phyloP scores from a whole-genome alignment of 169 alveolate species.

The Cryptosporidium ryanae region DNA sequence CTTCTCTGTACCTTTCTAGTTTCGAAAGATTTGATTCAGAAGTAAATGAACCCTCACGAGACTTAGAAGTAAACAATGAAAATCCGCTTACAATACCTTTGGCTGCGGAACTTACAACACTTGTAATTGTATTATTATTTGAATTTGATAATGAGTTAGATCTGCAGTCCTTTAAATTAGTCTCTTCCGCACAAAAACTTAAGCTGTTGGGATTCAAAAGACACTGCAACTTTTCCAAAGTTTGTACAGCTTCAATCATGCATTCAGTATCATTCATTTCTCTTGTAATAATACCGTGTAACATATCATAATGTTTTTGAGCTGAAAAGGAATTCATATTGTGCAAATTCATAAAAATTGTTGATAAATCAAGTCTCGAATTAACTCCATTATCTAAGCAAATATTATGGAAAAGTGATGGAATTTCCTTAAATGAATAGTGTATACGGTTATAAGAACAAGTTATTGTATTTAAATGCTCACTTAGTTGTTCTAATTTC shows the following conservation, averaged over 20 bases:
- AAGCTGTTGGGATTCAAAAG: slow-evolving; percentile 22
- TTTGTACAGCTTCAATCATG: slow-evolving; percentile 76
- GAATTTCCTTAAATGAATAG: slow-evolving; percentile 23
- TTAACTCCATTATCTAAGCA: slow-evolving; percentile 16
- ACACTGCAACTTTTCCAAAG: slow-evolving; percentile 75
- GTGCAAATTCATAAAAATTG: slow-evolving; percentile 44
- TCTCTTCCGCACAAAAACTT: slow-evolving; percentile 11
- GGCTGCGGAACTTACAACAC: slow-evolving; percentile 73
- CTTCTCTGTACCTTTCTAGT: slow-evolving; percentile 63
- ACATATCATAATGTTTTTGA: slow-evolving; percentile 60
- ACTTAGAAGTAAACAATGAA: slow-evolving; percentile 61
- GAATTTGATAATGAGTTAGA: slow-evolving; percentile 23
- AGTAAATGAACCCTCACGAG: slow-evolving; percentile 73
- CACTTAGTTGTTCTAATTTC: slow-evolving; percentile 63
- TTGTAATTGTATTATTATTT: slow-evolving; percentile 17
- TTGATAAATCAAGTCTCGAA: slow-evolving; percentile 62
- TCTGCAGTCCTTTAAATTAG: background rate
- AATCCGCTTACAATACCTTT: slow-evolving; percentile 68
- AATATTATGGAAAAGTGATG: slow-evolving; percentile 46
- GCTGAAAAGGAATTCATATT: slow-evolving; percentile 29
- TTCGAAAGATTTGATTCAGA: slow-evolving; percentile 60
- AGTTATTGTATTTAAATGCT: slow-evolving; percentile 38
- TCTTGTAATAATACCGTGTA: slow-evolving; percentile 42
- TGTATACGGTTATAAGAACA: slow-evolving; percentile 27
- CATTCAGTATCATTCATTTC: slow-evolving; percentile 77